Conservation (phyloP, 495 filamentous ascomycete species). For the Penicillium flavigenum region DNA sequence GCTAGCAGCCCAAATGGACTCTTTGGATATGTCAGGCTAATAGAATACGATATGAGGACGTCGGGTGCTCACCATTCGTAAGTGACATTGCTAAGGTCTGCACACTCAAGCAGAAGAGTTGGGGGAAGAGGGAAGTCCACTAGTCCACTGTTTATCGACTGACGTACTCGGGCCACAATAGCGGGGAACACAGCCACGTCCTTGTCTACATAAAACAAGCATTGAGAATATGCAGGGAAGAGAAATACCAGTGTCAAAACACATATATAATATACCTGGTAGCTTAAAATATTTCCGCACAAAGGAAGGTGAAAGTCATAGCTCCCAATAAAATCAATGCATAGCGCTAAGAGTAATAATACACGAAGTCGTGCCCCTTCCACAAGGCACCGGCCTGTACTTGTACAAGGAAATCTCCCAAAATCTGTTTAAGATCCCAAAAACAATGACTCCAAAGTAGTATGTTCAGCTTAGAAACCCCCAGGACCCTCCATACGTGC, state of each 20-base stretch:
- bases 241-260: background rate
- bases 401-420: constrained; percentile 23
- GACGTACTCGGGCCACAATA: constrained; percentile 28
- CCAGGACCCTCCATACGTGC: constrained; percentile 26
- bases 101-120: constrained; percentile 7
- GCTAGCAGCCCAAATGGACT: constrained; percentile 69
- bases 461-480: constrained; percentile 7
- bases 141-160: constrained; percentile 27
- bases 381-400: constrained; percentile 10
- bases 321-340: constrained; percentile 15
- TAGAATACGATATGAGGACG: background rate
- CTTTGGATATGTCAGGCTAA: constrained; percentile 37
- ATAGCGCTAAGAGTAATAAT: constrained; percentile 30
- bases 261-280: background rate
- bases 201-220: constrained; percentile 2
- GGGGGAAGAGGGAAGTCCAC: constrained; percentile 1
- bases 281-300: background rate
- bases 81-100: constrained; percentile 39
- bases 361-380: constrained; percentile 21
- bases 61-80: constrained; percentile 38
- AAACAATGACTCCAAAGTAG: background rate
- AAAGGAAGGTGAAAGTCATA: background rate
- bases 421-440: constrained; percentile 1
- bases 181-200: constrained; percentile 20
- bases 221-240: background rate